Evolutionary conservation across 106 monocot genomes (phyloP).

Genomic region (Ottelia alismoides): DNA sequence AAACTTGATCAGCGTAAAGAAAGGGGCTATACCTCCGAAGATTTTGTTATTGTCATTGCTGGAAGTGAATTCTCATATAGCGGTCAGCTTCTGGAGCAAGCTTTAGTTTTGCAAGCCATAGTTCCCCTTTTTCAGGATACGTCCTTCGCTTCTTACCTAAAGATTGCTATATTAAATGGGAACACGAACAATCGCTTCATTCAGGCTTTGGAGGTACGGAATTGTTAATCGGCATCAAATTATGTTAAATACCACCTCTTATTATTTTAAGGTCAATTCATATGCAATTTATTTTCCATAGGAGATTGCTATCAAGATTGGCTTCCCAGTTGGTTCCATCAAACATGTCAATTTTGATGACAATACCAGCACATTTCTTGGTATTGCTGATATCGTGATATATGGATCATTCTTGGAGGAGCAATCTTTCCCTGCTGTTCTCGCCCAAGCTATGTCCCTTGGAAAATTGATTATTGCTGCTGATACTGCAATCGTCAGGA

Average conservation of each 20-base stretch:
- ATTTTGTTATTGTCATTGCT: conserved; percentile 72
- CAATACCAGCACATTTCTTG: conserved; percentile 35
- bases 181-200: conserved; percentile 36
- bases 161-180: conserved; percentile 43
- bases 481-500: conserved; percentile 55
- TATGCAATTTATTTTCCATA: too few species aligned
- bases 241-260: too few species aligned
- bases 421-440: conserved; percentile 67
- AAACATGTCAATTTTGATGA: conserved; percentile 26
- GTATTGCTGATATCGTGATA: conserved; percentile 63
- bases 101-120: conserved; percentile 71
- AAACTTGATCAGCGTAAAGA: conserved; percentile 22
- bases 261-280: too few species aligned
- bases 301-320: too few species aligned
- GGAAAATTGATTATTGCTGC: conserved; percentile 83
- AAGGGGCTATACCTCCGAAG: conserved; percentile 35
- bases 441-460: conserved; percentile 79
- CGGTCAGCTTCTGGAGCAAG: conserved; percentile 67
- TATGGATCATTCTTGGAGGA: conserved; percentile 95
- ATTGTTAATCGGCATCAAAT: too few species aligned
- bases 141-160: conserved; percentile 37
- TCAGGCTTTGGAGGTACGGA: conserved; percentile 69
- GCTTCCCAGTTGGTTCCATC: conserved; percentile 33
- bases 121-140: conserved; percentile 35
- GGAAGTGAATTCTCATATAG: conserved; percentile 88